phyloP scores from a whole-genome alignment of 257 asterid genomes.

The Penstemon barbatus region DNA sequence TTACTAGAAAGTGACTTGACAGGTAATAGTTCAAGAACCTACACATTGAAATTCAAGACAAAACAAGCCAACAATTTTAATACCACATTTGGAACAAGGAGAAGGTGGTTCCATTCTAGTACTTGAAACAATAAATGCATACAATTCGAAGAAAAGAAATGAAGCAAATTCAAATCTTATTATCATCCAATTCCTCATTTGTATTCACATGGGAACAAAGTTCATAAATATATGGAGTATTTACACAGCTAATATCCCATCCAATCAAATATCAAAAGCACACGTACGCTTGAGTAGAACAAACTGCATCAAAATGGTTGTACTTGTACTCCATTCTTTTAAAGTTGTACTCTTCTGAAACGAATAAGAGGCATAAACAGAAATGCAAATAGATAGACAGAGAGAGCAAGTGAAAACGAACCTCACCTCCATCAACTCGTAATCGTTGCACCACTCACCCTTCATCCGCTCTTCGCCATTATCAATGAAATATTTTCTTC shows the following conservation, averaged over 20 bases:
- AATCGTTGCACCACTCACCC: conserved; percentile 37
- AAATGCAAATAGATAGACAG: neutral
- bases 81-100: conserved; percentile 1
- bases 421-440: conserved; percentile 89
- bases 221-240: neutral
- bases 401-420: conserved; percentile 43
- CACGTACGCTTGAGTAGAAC: conserved; percentile 28
- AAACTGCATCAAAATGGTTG: conserved; percentile 28
- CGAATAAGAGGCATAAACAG: conserved; percentile 17
- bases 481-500: conserved; percentile 24
- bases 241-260: conserved; percentile 1
- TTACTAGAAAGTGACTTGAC: conserved; percentile 45
- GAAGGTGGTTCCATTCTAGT: neutral
- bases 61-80: conserved; percentile 8
- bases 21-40: conserved; percentile 46
- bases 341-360: conserved; percentile 27
- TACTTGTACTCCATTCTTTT: conserved; percentile 25
- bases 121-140: no score
- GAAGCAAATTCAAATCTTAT: neutral
- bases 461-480: conserved; percentile 30
- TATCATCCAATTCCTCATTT: no score
- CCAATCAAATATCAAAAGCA: neutral
- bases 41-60: conserved; percentile 28
- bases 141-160: neutral
- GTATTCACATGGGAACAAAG: no score